phyloP scores from a whole-genome alignment of 768 basidiomycete genomes.

The Suillus discolor region DNA sequence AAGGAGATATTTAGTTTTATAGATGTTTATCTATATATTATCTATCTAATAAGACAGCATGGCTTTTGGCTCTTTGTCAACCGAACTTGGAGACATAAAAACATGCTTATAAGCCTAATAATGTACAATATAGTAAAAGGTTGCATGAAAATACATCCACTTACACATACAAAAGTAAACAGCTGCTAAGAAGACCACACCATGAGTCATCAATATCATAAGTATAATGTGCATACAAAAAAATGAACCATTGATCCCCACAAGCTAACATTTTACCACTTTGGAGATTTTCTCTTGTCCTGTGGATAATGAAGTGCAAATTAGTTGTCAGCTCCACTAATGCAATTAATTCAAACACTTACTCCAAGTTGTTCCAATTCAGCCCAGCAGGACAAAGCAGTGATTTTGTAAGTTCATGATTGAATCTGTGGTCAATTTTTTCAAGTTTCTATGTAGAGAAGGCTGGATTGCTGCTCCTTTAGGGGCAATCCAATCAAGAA shows the following conservation, averaged over 20 bases:
- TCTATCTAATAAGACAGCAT: too few species aligned
- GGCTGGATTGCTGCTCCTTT: background rate
- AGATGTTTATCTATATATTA: too few species aligned
- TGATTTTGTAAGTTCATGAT: background rate
- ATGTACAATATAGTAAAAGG: background rate
- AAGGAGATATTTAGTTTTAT: too few species aligned
- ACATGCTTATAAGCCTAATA: too few species aligned
- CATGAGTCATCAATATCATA: constrained; percentile 28
- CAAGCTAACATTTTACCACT: constrained; percentile 15
- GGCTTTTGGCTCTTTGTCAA: too few species aligned
- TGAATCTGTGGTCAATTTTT: background rate
- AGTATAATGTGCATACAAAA: constrained; percentile 18
- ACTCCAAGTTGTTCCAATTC: constrained; percentile 24
- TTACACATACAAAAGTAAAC: constrained; percentile 23
- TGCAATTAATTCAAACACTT: background rate
- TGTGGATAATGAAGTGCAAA: background rate
- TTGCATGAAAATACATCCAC: background rate
- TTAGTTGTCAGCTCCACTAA: background rate
- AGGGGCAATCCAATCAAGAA: background rate
- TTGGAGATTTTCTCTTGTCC: constrained; percentile 1
- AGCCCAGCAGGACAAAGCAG: constrained; percentile 4
- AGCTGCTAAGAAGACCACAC: constrained; percentile 26
- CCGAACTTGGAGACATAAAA: too few species aligned
- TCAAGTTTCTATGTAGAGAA: background rate
- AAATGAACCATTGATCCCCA: constrained; percentile 29